phyloP scores from a whole-genome alignment of 2,329 filamentous ascomycete genomes.

The Paecilomyces sp. region DNA sequence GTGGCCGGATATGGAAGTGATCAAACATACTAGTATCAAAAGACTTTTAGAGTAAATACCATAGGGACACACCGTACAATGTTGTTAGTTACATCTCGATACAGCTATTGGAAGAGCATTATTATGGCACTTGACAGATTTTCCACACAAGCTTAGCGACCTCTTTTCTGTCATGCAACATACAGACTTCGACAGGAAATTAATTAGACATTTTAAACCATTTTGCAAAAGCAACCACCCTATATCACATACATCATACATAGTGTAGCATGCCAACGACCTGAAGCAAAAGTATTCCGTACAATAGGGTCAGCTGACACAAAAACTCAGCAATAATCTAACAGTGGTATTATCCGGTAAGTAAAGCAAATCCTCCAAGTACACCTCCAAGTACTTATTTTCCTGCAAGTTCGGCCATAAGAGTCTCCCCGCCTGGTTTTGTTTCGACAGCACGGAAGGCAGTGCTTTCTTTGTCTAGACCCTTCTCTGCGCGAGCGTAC shows the following conservation, averaged over 20 bases:
- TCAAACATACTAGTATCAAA: too few relatives aligned
- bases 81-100: too few relatives aligned
- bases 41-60: too few relatives aligned
- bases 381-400: constrained; percentile 5
- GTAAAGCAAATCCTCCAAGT: not conserved
- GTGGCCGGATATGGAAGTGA: too few relatives aligned
- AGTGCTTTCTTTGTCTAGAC: constrained; percentile 52
- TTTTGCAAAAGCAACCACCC: not conserved
- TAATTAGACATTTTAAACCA: too few relatives aligned
- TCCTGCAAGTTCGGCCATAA: constrained; percentile 21
- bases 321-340: not conserved
- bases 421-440: constrained; percentile 42
- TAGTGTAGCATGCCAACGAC: not conserved
- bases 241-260: not conserved
- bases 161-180: too few relatives aligned
- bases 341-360: not conserved
- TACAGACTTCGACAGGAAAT: too few relatives aligned
- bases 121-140: too few relatives aligned
- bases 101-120: too few relatives aligned
- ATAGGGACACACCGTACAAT: too few relatives aligned
- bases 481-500: constrained; percentile 68
- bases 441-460: constrained; percentile 75
- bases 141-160: too few relatives aligned
- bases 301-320: not conserved
- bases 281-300: not conserved